phyloP scores from a whole-genome alignment of 2,329 filamentous ascomycete genomes.

The Talaromyces marneffei region DNA sequence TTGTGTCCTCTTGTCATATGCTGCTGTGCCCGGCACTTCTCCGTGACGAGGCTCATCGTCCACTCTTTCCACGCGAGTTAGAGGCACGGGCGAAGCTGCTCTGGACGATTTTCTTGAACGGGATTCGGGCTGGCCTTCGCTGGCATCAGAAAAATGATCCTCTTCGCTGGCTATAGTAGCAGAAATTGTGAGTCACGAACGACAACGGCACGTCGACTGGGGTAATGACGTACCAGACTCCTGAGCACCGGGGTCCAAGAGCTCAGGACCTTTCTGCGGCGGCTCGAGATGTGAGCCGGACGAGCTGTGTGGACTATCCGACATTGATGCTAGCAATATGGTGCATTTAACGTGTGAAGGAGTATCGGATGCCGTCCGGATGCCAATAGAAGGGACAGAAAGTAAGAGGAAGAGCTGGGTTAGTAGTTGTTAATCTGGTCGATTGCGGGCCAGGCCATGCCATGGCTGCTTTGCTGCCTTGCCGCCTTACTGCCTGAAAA shows the following conservation, averaged over 20 bases:
- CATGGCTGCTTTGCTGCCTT: neutral
- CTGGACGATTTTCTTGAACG: slow-evolving; percentile 35
- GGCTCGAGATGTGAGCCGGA: slow-evolving; percentile 45
- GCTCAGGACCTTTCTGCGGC: slow-evolving; percentile 50
- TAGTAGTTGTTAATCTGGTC: slow-evolving; percentile 4
- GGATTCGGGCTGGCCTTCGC: slow-evolving; percentile 46
- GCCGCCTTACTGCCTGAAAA: neutral
- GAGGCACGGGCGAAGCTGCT: slow-evolving; percentile 51
- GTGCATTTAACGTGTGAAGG: slow-evolving; percentile 18
- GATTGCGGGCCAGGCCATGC: slow-evolving; percentile 21
- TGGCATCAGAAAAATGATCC: slow-evolving; percentile 62
- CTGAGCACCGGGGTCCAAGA: slow-evolving; percentile 53
- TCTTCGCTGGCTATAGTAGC: slow-evolving; percentile 46
- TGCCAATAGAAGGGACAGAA: slow-evolving; percentile 11
- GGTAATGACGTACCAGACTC: slow-evolving; percentile 44
- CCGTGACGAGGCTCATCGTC: slow-evolving; percentile 55
- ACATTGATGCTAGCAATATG: slow-evolving; percentile 26
- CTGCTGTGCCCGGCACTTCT: slow-evolving; percentile 56
- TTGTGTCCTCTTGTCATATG: slow-evolving; percentile 52
- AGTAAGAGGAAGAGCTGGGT: slow-evolving; percentile 12
- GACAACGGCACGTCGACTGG: neutral
- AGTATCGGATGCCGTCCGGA: neutral
- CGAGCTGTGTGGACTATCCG: slow-evolving; percentile 32
- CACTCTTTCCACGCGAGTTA: slow-evolving; percentile 58
- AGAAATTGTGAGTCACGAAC: neutral